Evolutionary conservation across 768 basidiomycete genomes (phyloP), one percentile per base, ranked within the genome.

Genomic region (Amylocystis lapponica): DNA sequence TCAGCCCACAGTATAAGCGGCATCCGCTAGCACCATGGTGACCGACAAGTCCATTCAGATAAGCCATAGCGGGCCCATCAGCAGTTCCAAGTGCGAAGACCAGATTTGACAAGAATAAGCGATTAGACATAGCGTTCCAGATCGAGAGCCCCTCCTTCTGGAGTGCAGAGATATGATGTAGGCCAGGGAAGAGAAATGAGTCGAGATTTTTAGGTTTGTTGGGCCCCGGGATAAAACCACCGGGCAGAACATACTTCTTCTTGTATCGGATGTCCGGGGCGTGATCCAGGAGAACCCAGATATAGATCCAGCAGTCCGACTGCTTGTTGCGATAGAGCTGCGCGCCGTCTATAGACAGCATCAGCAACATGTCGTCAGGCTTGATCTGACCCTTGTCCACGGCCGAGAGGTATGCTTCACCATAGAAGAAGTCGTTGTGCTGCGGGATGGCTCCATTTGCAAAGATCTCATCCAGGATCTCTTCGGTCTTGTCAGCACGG

Each of bases 11-110:
- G 38, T 57, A 62, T 0, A 63, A 7, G 0, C 54, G 57, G 41
- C 74, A 78, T 0, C 64, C 66, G 22, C 1, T 51, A 52, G 41
- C 72, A 0, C 66, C 65, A 10, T 59, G 48, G 35, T 69, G 66
- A 0, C 67, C 62, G 13, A 67, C 60, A 26, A 59, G 48, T 0
- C 69, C 69, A 45, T 62, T 61, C 12, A 71, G 36, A 11, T 51
- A 46, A 0, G 50, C 31, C 46, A 54, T 49, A 2, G 49, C 49
- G 4, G 45, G 45, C 4, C 34, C 22, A 27, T 56, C 44, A 0
- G 52, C 47, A 22, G 40, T 29, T 4, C 32, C 45, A 1, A 49
- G 14, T 5, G 45, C 23, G 7, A 56, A 14, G 21, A 38, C 50
- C 5, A 41, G 45, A 4, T 39, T 27, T 2, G 32, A 26, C 16